Evolutionary conservation across 805 yeast species (phyloP).

Genomic region (Yamadazyma akitaensis): DNA sequence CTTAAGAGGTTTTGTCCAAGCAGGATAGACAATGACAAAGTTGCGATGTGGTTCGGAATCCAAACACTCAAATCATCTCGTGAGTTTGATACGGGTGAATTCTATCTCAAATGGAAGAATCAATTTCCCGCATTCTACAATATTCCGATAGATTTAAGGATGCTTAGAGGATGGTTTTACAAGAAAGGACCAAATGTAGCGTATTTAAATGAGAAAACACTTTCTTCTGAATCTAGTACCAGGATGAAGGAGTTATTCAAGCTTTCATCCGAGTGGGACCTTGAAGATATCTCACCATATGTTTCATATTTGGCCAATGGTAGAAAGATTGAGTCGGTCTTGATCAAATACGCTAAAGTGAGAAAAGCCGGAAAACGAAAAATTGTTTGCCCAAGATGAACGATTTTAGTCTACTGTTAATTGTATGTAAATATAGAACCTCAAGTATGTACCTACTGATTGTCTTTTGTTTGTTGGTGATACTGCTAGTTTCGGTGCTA

Average conservation of each 20-base stretch:
- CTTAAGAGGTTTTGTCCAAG: slow-evolving; percentile 43
- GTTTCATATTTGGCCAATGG: slow-evolving; percentile 26
- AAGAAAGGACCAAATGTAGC: slow-evolving; percentile 48
- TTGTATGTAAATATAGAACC: slow-evolving; percentile 8
- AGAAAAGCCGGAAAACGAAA: slow-evolving; percentile 30
- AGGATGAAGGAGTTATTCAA: slow-evolving; percentile 32
- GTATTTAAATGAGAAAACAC: slow-evolving; percentile 46
- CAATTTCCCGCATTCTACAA: slow-evolving; percentile 61
- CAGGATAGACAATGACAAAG: slow-evolving; percentile 37
- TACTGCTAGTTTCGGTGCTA: not conserved
- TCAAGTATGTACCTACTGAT: too few relatives aligned
- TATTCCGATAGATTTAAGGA: slow-evolving; percentile 52
- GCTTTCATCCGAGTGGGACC: slow-evolving; percentile 33
- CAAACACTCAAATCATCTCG: slow-evolving; percentile 34
- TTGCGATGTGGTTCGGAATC: slow-evolving; percentile 65
- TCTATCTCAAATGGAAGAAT: slow-evolving; percentile 61
- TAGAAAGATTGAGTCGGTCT: slow-evolving; percentile 35
- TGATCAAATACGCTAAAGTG: slow-evolving; percentile 37
- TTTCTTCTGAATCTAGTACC: slow-evolving; percentile 36
- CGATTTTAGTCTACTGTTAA: slow-evolving; percentile 11
- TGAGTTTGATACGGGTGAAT: slow-evolving; percentile 43
- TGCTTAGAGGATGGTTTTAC: slow-evolving; percentile 55
- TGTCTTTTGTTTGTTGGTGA: not conserved
- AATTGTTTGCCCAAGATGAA: slow-evolving; percentile 26
- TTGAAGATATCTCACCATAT: slow-evolving; percentile 38